A percentile compares a stretch with the other conserved stretches of the same genome.
These are phyloP conservation scores for Acrodontium crateriforme DNA, from an alignment of 2,329 filamentous ascomycete genomes.

Conservation along the genomic window DNA sequence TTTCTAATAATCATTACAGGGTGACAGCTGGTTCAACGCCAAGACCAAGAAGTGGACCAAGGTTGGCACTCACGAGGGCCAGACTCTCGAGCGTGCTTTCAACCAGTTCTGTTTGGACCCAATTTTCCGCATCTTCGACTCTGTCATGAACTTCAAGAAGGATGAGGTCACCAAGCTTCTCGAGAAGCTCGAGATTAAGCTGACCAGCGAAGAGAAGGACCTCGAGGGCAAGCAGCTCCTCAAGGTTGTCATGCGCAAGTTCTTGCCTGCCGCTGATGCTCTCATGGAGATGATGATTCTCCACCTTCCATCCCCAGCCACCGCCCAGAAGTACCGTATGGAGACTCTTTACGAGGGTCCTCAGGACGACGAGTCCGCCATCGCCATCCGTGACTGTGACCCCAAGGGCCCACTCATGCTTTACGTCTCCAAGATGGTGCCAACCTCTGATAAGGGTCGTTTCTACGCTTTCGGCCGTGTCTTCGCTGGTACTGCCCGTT, in stretches of 20 bases:
- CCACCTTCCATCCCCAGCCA: constrained; percentile 90
- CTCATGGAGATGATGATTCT: constrained; percentile 99
- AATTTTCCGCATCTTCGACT: constrained; percentile 97
- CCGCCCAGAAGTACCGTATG: constrained; percentile 92
- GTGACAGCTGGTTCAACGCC: constrained; percentile 99
- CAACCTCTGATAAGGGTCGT: constrained; percentile 97
- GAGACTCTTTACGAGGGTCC: constrained; percentile 99
- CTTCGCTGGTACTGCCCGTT: constrained; percentile 95
- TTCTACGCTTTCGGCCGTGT: constrained; percentile 99
- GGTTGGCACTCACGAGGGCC: constrained; percentile 66
- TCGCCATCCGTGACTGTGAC: constrained; percentile 97
- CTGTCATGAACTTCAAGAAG: constrained; percentile 98
- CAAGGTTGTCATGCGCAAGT: constrained; percentile 97
- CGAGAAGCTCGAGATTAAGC: constrained; percentile 91
- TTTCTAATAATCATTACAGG: too few relatives aligned
- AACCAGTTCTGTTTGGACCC: constrained; percentile 99
- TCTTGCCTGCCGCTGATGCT: constrained; percentile 94
- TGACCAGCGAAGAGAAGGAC: constrained; percentile 70
- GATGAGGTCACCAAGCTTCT: constrained; percentile 74
- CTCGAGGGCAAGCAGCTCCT: constrained; percentile 96
- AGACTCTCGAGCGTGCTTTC: constrained; percentile 93
- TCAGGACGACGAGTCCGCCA: constrained; percentile 75
- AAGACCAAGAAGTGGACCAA: constrained; percentile 99
- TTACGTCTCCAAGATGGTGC: constrained; percentile 99
- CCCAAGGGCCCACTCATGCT: constrained; percentile 97